Evolutionary conservation across 192 early-diverging fungal species (phyloP), one percentile per base, ranked within the genome.

Genomic region (Mortierella antarctica): DNA sequence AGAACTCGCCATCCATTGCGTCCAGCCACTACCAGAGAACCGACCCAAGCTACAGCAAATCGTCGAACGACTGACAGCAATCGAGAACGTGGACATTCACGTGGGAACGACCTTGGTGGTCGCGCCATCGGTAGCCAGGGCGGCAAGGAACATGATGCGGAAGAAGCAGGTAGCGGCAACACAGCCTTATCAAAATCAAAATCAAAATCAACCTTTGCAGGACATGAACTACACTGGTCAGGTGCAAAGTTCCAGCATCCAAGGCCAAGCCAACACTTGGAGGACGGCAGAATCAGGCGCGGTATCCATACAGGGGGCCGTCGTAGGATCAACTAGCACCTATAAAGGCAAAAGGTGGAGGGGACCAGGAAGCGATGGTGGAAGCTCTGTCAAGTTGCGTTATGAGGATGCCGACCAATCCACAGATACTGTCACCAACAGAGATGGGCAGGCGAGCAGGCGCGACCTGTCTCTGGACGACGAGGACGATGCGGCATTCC

Each of bases 61-160:
- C n/a, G 70, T 80, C 5, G 77, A 71, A 39, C 70, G 60, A 0
- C 55, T 80, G 45, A 80, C 77, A 0, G 54, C 70, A 13, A 80
- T 80, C 40, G 77, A 80, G 23, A 80, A 68, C 45, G 70, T 80
- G 51, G 77, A 80, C 47, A 46, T 80, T 46, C 77, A 80, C 72
- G 77, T 80, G 2, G 77, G 77, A 0, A 80, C 77, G 0, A 80
- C 77, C 4, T 49, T 80, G 5, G 57, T 80, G 0, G 77, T 80
- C 13, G 77, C 77, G 1, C 77, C 77, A 6, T 80, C 77, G 0
- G 77, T 80, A 0, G 77, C 77, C 6, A 51, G 77, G 46, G 77
- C 77, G 4, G 77, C 77, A 6, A 45, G 77, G 48, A 80, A 80
- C 15, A 72, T 80, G 65, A 72, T 72, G 77, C 47, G 64, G 65